Evolutionary conservation across 257 asterid genomes (phyloP), one percentile per base, ranked within the genome.

Genomic region (Solanum sparsipilum): DNA sequence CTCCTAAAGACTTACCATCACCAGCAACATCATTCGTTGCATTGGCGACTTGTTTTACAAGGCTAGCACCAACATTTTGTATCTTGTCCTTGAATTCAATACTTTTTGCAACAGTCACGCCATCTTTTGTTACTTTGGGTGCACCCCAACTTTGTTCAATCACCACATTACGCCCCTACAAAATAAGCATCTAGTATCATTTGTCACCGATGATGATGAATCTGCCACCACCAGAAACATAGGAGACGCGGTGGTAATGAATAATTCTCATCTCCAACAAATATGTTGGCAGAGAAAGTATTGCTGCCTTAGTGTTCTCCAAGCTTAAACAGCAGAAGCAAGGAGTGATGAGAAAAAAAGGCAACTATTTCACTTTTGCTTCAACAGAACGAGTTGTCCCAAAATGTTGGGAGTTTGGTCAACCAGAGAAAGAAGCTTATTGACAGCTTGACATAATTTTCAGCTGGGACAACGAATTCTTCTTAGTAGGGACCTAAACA

Each of bases 81-180:
- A 94, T 93, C 84, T 88, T 97, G 92, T 97, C 98, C 92, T 95
- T 97, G 87, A 97, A 97, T 46, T 97, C 99, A 89, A 97, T 93
- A 91, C 98, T 97, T 89, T 97, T 97, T 1, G 99, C 99, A 46
- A 97, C 99, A 7, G 99, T 97, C 27, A 97, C 99, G 75, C 99
- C 99, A 87, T 97, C 99, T 93, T 97, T 97, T 46, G 99, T 97
- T 89, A 97, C 99, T 89, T 97, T 97, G 13, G 99, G 99, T 81
- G 98, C 99, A 87, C 99, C 99, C 99, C 99, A 96, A 60, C 99
- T 97, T 94, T 97, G 99, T 88, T 97, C 99, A 88, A 97, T 95
- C 88, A 97, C 98, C 63, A 97, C 99, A 88, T 92, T 93, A 48
- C 99, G 98, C 36, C 99, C 99, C 99, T 97, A 83, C 34, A 86